These are phyloP conservation scores for Jatropha podagrica DNA, from an alignment of 441 rosid species.

Conservation along the genomic window DNA sequence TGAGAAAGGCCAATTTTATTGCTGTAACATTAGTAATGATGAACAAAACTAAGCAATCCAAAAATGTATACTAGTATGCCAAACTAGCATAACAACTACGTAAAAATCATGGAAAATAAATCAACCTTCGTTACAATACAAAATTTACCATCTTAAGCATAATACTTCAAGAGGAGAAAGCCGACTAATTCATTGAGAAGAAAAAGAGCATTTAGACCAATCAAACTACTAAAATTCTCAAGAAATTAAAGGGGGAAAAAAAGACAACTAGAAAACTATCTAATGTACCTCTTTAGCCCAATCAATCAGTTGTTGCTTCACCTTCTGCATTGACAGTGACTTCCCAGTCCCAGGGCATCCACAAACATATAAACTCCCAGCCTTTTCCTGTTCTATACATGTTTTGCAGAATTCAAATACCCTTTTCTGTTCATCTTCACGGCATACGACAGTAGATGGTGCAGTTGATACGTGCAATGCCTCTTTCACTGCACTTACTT, in stretches of 20 bases:
- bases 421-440: constrained; percentile 62
- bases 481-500: constrained; percentile 33
- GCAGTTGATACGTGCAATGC: constrained; percentile 38
- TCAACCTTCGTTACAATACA: not conserved
- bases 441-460: constrained; percentile 55
- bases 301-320: constrained; percentile 46
- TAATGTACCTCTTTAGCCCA: constrained; percentile 63
- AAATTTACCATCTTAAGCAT: not conserved
- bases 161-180: not conserved
- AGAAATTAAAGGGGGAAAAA: not conserved
- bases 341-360: constrained; percentile 94
- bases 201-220: not conserved
- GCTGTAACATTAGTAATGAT: not conserved
- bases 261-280: not conserved
- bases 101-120: not conserved
- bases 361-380: constrained; percentile 74
- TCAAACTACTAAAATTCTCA: not conserved
- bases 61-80: not conserved
- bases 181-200: not conserved
- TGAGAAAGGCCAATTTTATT: not conserved
- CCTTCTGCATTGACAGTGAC: constrained; percentile 73
- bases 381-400: constrained; percentile 50
- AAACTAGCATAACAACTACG: not conserved
- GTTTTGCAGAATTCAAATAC: constrained; percentile 63
- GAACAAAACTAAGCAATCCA: not conserved